Evolutionary conservation across 805 yeast genomes (phyloP), one percentile per base, ranked within the genome.

Genomic region (Candida tibetensis): DNA sequence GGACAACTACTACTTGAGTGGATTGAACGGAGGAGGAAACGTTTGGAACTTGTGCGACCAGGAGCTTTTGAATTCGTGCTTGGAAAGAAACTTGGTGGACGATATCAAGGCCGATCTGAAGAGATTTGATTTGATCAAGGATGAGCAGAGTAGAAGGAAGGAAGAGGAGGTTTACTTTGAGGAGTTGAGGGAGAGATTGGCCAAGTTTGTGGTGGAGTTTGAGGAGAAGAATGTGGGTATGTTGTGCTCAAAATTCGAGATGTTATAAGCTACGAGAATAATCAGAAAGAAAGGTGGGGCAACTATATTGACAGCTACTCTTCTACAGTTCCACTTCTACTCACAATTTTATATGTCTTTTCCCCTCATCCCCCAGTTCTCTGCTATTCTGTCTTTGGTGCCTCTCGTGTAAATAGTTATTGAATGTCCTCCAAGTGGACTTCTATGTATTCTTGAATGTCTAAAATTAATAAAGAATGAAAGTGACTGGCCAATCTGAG

Each of bases 51-150:
- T 82, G 39, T 56, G 65, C 25, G 60, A 64, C 19, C 65, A 65
- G 41, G 89, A 83, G 53, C 52, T 82, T 25, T 60, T 79, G 2
- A 57, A 66, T 31, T 72, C 78, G 5, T 74, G 84, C 44, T 47
- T 79, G 28, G 80, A 77, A 42, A 66, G 89, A 40, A 80, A 79
- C 18, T 56, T 82, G 30, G 63, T 79, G 12, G 36, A 28, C 3
- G 65, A 68, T 41, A 48, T 67, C 43, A 58, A 42, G 40, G 37
- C 29, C 38, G 57, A 51, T 19, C 22, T 47, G 12, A 40, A 48
- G 15, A 34, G 30, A 1, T 36, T 69, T 47, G 66, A 63, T 5
- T 42, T 39, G 1, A 42, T 43, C n/a, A 41, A 48, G 16, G 47
- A 44, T 27, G 50, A 48, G 38, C 30, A 35, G 1, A 34, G 37